Percentiles rank a stretch among this genome's conserved stretches.
These are phyloP conservation scores for Chaetomium globosum DNA, from an alignment of 2,329 filamentous ascomycete genomes.

Conservation along the genomic window DNA sequence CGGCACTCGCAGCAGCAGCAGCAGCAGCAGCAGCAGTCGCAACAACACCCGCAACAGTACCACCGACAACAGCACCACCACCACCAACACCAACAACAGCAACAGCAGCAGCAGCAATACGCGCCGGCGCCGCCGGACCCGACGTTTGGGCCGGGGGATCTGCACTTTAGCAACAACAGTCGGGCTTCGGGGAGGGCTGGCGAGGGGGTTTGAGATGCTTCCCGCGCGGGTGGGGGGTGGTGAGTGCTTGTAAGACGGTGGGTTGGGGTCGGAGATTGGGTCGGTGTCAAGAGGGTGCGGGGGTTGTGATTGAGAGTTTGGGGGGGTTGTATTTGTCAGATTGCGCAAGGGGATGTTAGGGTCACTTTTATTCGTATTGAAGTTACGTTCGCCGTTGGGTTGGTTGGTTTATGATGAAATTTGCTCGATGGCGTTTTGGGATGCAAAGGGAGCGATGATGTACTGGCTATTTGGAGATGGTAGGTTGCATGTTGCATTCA, in stretches of 20 bases:
- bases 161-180: constrained; percentile 40
- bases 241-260: constrained; percentile 7
- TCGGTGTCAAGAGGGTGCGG: constrained; percentile 30
- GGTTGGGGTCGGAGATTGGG: not conserved
- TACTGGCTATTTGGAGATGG: not conserved
- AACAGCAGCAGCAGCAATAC: constrained; percentile 14
- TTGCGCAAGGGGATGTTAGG: not conserved
- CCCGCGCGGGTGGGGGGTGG: constrained; percentile 18
- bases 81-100: not conserved
- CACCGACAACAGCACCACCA: constrained; percentile 6
- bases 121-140: constrained; percentile 33
- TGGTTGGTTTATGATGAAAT: not conserved
- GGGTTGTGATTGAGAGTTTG: constrained; percentile 7
- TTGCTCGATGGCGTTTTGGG: not conserved
- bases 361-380: not conserved
- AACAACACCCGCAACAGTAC: not conserved
- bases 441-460: not conserved
- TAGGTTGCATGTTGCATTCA: no score
- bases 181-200: constrained; percentile 43
- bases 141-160: constrained; percentile 44
- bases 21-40: constrained; percentile 12
- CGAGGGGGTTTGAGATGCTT: constrained; percentile 43
- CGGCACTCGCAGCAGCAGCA: not conserved
- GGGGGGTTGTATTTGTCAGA: not conserved
- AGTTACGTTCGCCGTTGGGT: not conserved